Evolutionary conservation across 306 rosid genomes (phyloP).

Genomic region (Canavalia ensiformis): DNA sequence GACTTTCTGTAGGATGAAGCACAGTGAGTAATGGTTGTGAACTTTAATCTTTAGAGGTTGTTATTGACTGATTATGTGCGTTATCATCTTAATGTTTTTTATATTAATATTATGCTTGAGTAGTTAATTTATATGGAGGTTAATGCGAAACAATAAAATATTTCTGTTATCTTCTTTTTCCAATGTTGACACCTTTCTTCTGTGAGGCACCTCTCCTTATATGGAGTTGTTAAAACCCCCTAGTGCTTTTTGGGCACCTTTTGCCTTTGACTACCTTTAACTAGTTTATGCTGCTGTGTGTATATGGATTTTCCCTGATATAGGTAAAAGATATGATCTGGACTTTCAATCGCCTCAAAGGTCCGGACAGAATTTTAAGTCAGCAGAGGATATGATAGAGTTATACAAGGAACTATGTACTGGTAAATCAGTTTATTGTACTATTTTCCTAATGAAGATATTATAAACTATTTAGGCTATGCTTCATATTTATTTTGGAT

Average conservation of each 20-base stretch:
- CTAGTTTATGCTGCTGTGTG: conserved; percentile 22
- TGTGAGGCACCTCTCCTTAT: background rate
- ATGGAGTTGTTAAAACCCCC: conserved; percentile 25
- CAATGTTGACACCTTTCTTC: conserved; percentile 27
- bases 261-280: conserved; percentile 17
- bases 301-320: conserved; percentile 39
- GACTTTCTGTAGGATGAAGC: conserved; percentile 13
- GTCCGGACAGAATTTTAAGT: conserved; percentile 84
- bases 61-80: background rate
- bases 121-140: background rate
- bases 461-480: conserved; percentile 22
- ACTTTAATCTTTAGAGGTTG: conserved; percentile 10
- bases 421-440: conserved; percentile 59
- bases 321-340: conserved; percentile 94
- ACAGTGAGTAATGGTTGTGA: background rate
- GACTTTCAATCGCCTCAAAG: conserved; percentile 78
- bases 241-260: conserved; percentile 31
- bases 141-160: conserved; percentile 1
- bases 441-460: conserved; percentile 8
- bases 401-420: conserved; percentile 80
- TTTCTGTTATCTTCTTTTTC: conserved; percentile 13
- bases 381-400: conserved; percentile 88
- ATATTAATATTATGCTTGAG: conserved; percentile 3
- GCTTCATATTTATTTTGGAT: conserved; percentile 35
- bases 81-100: background rate